Percentiles rank a stretch among this genome's conserved stretches.
phyloP scores from a whole-genome alignment of 2,329 filamentous ascomycete species.

The Aspergillus piperis region DNA sequence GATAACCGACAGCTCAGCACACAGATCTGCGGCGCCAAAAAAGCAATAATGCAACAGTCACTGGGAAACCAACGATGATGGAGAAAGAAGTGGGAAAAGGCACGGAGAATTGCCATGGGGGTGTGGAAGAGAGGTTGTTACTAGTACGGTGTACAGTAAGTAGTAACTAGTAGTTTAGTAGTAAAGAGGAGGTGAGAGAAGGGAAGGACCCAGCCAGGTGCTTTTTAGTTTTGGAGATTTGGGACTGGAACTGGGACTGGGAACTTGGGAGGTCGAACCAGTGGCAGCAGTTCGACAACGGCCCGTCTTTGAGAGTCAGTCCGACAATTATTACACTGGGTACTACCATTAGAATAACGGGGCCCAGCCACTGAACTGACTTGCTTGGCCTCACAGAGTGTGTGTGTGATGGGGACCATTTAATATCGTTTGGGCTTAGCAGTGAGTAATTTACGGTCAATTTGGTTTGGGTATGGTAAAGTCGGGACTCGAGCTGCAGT shows the following conservation, averaged over 20 bases:
- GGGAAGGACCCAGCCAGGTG: conserved; percentile 1
- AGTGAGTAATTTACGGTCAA: background rate
- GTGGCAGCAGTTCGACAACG: conserved; percentile 9
- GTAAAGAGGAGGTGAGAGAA: background rate
- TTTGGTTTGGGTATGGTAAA: background rate
- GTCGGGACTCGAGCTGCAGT: too few species aligned
- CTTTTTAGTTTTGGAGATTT: conserved; percentile 4
- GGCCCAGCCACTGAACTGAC: background rate
- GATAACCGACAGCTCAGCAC: conserved; percentile 27
- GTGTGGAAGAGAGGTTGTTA: background rate
- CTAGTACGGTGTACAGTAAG: background rate
- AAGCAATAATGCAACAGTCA: conserved; percentile 11
- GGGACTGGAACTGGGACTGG: conserved; percentile 15
- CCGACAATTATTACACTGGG: background rate
- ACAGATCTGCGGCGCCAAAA: conserved; percentile 21
- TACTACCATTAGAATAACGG: background rate
- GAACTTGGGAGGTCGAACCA: conserved; percentile 21
- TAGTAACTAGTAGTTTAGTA: too few species aligned
- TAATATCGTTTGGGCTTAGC: background rate
- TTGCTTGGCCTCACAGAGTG: background rate
- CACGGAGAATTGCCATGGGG: conserved; percentile 1
- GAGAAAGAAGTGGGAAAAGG: conserved; percentile 1
- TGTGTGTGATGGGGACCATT: background rate
- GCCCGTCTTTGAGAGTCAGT: conserved; percentile 8
- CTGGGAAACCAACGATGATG: conserved; percentile 7